A percentile compares a stretch with the other conserved stretches of the same genome.
These are phyloP conservation scores for Auricularia cornea DNA, from an alignment of 768 basidiomycete genomes.

Conservation along the genomic window DNA sequence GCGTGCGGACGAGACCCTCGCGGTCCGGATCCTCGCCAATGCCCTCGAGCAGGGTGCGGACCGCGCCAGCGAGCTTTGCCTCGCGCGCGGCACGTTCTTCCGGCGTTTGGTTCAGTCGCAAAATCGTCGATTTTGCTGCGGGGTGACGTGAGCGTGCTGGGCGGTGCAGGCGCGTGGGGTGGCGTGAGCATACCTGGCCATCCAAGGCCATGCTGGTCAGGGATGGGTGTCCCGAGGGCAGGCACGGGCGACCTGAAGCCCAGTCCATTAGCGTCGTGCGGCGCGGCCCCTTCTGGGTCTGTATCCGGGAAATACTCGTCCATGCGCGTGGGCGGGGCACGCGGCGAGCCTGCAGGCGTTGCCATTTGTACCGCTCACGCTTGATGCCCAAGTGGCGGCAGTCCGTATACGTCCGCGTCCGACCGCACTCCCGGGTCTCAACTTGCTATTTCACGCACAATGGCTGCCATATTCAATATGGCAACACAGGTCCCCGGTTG, in stretches of 20 bases:
- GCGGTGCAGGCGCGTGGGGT: background rate
- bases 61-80: constrained; percentile 69
- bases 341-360: background rate
- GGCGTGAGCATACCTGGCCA: constrained; percentile 67
- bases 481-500: background rate
- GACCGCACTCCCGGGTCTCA: background rate
- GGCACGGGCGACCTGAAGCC: constrained; percentile 9
- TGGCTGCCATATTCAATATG: background rate
- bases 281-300: background rate
- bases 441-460: background rate
- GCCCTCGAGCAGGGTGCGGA: constrained; percentile 89
- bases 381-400: background rate
- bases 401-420: background rate
- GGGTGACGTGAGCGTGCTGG: background rate
- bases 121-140: constrained; percentile 82
- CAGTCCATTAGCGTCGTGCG: background rate
- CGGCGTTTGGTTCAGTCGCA: constrained; percentile 71
- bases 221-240: constrained; percentile 33
- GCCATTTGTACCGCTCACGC: background rate
- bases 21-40: constrained; percentile 97
- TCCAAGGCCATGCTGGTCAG: constrained; percentile 71
- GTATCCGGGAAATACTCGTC: background rate
- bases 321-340: background rate
- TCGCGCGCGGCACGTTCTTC: constrained; percentile 66
- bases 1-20: constrained; percentile 86